phyloP scores from a whole-genome alignment of 192 early-diverging fungal species.

The Backusella luteola region DNA sequence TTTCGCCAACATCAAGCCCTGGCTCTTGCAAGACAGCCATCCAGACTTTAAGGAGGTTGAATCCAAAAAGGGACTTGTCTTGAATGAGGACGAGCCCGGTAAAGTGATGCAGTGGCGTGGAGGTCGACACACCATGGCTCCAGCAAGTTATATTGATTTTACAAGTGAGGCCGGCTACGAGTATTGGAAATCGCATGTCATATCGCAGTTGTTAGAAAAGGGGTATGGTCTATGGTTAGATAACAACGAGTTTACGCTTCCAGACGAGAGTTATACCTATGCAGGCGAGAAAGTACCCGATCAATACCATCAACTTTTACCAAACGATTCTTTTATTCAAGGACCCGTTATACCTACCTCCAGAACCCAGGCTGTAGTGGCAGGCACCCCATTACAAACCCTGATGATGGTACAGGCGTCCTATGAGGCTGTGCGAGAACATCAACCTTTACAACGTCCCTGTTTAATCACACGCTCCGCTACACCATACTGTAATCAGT shows the following conservation, averaged over 20 bases:
- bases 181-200: slow-evolving; percentile 56
- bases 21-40: slow-evolving; percentile 48
- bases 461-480: slow-evolving; percentile 57
- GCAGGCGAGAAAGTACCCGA: slow-evolving; percentile 40
- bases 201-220: slow-evolving; percentile 37
- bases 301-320: not conserved
- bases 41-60: slow-evolving; percentile 46
- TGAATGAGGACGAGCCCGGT: slow-evolving; percentile 18
- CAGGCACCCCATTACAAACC: slow-evolving; percentile 52
- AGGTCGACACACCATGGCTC: slow-evolving; percentile 40
- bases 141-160: slow-evolving; percentile 59
- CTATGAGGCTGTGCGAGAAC: slow-evolving; percentile 52
- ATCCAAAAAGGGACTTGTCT: slow-evolving; percentile 43
- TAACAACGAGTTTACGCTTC: slow-evolving; percentile 50
- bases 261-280: slow-evolving; percentile 39
- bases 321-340: not conserved
- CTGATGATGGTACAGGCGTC: slow-evolving; percentile 55
- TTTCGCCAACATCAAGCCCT: slow-evolving; percentile 63
- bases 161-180: slow-evolving; percentile 40
- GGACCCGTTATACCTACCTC: not conserved
- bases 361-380: slow-evolving; percentile 12
- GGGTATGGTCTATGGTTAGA: slow-evolving; percentile 61
- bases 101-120: slow-evolving; percentile 52
- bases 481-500: slow-evolving; percentile 43
- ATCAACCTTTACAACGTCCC: slow-evolving; percentile 36